phyloP scores from a whole-genome alignment of 2,329 filamentous ascomycete genomes.

The Trichoderma simmonsii region DNA sequence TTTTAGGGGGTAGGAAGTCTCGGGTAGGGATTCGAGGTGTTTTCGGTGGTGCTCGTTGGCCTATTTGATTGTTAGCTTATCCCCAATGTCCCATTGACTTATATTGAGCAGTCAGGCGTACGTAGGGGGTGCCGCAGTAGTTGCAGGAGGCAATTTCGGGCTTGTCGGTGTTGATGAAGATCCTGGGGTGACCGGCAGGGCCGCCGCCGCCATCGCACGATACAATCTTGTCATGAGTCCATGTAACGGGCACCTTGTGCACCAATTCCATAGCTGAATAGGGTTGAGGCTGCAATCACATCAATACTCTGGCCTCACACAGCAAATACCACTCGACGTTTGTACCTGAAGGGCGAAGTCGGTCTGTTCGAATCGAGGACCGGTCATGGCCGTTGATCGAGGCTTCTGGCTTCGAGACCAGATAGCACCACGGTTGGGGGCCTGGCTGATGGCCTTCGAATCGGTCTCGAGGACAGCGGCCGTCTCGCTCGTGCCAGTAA shows the following conservation, averaged over 20 bases:
- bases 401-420: slow-evolving; percentile 88
- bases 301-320: not conserved
- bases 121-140: slow-evolving; percentile 92
- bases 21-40: slow-evolving; percentile 76
- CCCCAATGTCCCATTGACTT: not conserved
- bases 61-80: slow-evolving; percentile 44
- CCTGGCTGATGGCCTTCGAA: slow-evolving; percentile 62
- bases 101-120: slow-evolving; percentile 48
- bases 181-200: slow-evolving; percentile 80
- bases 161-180: slow-evolving; percentile 99
- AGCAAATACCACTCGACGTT: not conserved
- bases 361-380: slow-evolving; percentile 95
- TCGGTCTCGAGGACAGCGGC: slow-evolving; percentile 41
- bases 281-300: slow-evolving; percentile 68
- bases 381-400: slow-evolving; percentile 80
- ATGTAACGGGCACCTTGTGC: slow-evolving; percentile 90
- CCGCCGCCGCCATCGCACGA: slow-evolving; percentile 92
- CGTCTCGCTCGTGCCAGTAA: slow-evolving; percentile 38
- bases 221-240: slow-evolving; percentile 79
- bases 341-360: slow-evolving; percentile 85
- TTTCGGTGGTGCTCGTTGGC: slow-evolving; percentile 86
- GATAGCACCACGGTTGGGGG: slow-evolving; percentile 75
- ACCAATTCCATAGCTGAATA: slow-evolving; percentile 91
- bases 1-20: slow-evolving; percentile 76
- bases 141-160: slow-evolving; percentile 85